Base-by-base conservation (phyloP, 1,139 yeast species). In the Suhomyces maxii region DNA sequence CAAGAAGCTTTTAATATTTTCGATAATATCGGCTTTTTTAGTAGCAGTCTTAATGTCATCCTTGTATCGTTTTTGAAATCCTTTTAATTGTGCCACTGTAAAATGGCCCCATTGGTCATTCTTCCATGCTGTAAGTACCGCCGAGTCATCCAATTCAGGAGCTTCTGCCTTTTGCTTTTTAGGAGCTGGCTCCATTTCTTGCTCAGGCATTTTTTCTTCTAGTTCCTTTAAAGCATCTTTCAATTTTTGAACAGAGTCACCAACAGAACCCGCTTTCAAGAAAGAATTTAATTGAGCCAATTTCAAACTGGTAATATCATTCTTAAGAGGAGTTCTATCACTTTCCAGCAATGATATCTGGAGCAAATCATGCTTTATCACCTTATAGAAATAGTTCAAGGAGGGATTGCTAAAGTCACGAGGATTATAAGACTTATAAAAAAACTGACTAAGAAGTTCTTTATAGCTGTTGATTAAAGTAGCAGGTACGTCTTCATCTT, bases 291-390 rank as follows among this genome's bases (percentile, higher is more conserved):
- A 34, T 14, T 53, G 55, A 7, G 39, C 41, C 34, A 61, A 50
- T 39, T 51, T 49, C 36, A 48, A 45, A 6, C 47, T 49, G 8
- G 58, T 54, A 41, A 56, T 47, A 41, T 62, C 66, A 41, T 60
- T 58, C 12, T 53, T 53, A 23, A 46, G 45, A 7, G 55, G 39
- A 2, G 50, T 52, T 44, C 50, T 54, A 13, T 65, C 73, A 2
- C 60, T 68, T 3, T 63, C 65, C 2, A 69, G 66, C 12, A 75
- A 64, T 49, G 80, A 86, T 12, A 78, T 77, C 53, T 86, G 91
- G 40, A 90, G 66, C 13, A 89, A 74, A 50, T 82, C 80, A 47
- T 87, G 86, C 56, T 84, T 84, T 26, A 89, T 64, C 0, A 83
- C 69, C 49, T 79, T 77, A 62, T 82, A 85, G 57, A 84, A 86